phyloP scores from a whole-genome alignment of 2,329 filamentous ascomycete genomes.

The Epicoccum nigrum region DNA sequence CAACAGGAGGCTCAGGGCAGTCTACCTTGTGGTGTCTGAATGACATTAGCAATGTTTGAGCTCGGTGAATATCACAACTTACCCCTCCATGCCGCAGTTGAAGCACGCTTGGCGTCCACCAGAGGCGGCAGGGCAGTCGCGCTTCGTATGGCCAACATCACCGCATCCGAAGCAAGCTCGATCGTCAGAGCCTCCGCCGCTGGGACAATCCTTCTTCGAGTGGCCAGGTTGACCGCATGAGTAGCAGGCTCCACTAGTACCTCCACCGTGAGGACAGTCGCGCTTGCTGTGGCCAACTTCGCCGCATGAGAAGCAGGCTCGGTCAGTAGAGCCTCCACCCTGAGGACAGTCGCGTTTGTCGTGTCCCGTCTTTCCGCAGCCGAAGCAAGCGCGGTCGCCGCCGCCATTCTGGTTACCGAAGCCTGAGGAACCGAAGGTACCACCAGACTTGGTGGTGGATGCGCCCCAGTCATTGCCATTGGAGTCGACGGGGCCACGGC shows the following conservation, averaged over 20 bases:
- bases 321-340: constrained; percentile 14
- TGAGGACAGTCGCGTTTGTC: constrained; percentile 34
- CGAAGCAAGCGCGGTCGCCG: constrained; percentile 32
- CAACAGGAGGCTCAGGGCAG: constrained; percentile 32
- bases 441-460: not conserved
- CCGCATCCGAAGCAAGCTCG: constrained; percentile 36
- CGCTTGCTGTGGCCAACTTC: constrained; percentile 32
- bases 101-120: constrained; percentile 31
- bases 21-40: constrained; percentile 34
- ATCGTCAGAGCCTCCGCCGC: constrained; percentile 9
- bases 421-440: constrained; percentile 30
- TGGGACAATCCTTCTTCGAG: constrained; percentile 33
- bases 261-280: constrained; percentile 28
- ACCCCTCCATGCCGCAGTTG: constrained; percentile 40
- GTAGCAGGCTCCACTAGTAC: constrained; percentile 35
- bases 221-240: constrained; percentile 35
- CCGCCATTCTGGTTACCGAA: constrained; percentile 17
- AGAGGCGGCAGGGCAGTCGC: constrained; percentile 31
- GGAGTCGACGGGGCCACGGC: constrained; percentile 43
- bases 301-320: constrained; percentile 37
- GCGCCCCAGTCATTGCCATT: constrained; percentile 46
- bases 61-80: not conserved
- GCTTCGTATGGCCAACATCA: constrained; percentile 32
- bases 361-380: constrained; percentile 34
- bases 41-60: not conserved